Base-by-base conservation (phyloP, 805 yeast species). In the Metschnikowia cerradonensis region DNA sequence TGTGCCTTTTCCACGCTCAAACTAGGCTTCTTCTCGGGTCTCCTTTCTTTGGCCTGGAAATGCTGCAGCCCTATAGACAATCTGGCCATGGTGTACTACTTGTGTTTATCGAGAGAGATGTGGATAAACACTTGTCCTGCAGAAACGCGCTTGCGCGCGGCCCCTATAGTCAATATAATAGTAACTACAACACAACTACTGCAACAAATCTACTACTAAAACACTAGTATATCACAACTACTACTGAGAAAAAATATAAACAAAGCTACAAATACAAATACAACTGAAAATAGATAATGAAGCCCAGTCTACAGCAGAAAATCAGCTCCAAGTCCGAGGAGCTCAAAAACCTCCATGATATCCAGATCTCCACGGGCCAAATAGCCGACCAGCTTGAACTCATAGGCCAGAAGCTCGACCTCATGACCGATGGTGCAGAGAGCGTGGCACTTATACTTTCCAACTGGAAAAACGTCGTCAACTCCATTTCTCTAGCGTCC, bases 391-490 rank as follows among this genome's bases (percentile, higher is more conserved):
- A 80, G 54, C 67, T 84, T 17, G 80, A 76, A 35, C 69, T 67
- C 15, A 67, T 83, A 3, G 78, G 76, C n/a, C 64, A 67, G 4
- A 78, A 78, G 53, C 61, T 84, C 7, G 77, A 72, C 17, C 71
- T 71, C 14, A 66, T 82, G 66, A 66, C 74, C 45, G 76, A 77
- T 38, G 90, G 90, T 0, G 75, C 89, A 1, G 82, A 75, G 46
- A 78, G 84, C 36, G 83, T 83, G 6, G 79, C 81, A 2, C 65
- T 75, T 4, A 79, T 85, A 1, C 72, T 86, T 58, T 72, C 80
- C 2, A 84, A 82, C 57, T 85, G 91, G 91, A 76, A 78, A 49
- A 80, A 78, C 50, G 83, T 85, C 17, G 68, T 82, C 17, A 72
- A 80, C 51, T 77, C 87, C 2, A 78, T 84, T 0, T 77, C 85